Evolutionary conservation across 352 stramenopile genomes (phyloP), one percentile per base, ranked within the genome.

Genomic region (Aphanomyces euteiches): DNA sequence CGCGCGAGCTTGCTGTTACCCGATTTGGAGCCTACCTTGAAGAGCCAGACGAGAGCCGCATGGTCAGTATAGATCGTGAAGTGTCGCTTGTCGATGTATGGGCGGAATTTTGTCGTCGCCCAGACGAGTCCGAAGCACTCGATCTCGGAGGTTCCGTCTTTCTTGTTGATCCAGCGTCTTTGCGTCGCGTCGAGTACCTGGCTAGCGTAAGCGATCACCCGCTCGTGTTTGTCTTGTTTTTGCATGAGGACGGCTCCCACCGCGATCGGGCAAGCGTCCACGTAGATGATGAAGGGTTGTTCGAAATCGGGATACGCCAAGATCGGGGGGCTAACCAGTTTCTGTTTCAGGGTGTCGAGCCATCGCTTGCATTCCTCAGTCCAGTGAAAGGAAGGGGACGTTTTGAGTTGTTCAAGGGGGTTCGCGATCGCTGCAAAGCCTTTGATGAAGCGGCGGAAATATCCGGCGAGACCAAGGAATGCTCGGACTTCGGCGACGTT

Each of bases 11-110:
- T 28, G 28, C 28, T 28, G 28, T 28, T 28, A 2, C 28, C 28
- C 28, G 28, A 28, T 28, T 28, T 28, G 28, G 28, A 28, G 0
- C 28, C 28, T 28, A 28, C 28, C 2, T 53, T 53, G 45, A n/a
- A 53, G 13, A 53, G 45, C 45, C 45, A 53, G n/a, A 53, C 45
- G 1, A 53, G n/a, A n/a, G 45, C 45, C n/a, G 45, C 45, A 53
- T 53, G 45, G 45, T 53, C 45, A 1, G n/a, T 53, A 53, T 53
- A 53, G 13, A 53, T 19, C 45, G 45, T 53, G 45, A 53, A 53
- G n/a, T 53, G 45, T 2, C 45, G 45, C 45, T 19, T 53, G n/a
- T 53, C 45, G 45, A 53, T 53, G 45, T 53, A 53, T 2, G 45
- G 45, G 1, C 45, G 45, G n/a, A 53, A 53, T 2, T 53, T 53